These are phyloP conservation scores for Chloroidium sp. DNA, from an alignment of 163 green algal species.

Conservation along the genomic window DNA sequence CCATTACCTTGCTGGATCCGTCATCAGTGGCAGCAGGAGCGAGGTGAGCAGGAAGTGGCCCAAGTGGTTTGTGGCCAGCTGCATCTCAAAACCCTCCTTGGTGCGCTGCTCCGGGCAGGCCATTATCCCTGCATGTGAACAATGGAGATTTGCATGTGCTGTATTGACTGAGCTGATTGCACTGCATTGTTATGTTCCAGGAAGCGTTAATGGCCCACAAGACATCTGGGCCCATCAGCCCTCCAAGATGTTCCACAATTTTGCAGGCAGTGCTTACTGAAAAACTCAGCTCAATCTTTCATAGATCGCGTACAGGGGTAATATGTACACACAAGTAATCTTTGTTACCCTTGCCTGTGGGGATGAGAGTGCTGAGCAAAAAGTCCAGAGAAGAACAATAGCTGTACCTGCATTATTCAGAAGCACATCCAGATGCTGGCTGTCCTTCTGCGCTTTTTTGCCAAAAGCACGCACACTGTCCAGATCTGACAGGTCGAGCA, in stretches of 20 bases:
- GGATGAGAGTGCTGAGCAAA: background rate
- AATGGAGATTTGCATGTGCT: background rate
- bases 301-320: background rate
- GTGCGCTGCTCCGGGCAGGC: constrained; percentile 19
- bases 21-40: constrained; percentile 45
- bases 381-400: background rate
- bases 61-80: constrained; percentile 44
- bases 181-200: background rate
- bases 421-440: constrained; percentile 32
- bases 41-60: constrained; percentile 45
- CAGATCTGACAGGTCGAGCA: constrained; percentile 33
- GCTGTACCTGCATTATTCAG: constrained; percentile 54
- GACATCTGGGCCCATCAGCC: background rate
- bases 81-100: constrained; percentile 41
- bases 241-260: background rate
- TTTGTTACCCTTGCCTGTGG: background rate
- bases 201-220: background rate
- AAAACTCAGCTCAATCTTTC: background rate
- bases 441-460: constrained; percentile 14
- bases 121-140: constrained; percentile 10
- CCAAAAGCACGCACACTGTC: constrained; percentile 20
- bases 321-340: background rate
- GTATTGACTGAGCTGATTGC: background rate
- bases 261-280: constrained; percentile 1
- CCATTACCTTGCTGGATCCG: background rate